These are phyloP conservation scores for Rhizopus arrhizus DNA, from an alignment of 371 early-diverging fungal species.

Conservation along the genomic window DNA sequence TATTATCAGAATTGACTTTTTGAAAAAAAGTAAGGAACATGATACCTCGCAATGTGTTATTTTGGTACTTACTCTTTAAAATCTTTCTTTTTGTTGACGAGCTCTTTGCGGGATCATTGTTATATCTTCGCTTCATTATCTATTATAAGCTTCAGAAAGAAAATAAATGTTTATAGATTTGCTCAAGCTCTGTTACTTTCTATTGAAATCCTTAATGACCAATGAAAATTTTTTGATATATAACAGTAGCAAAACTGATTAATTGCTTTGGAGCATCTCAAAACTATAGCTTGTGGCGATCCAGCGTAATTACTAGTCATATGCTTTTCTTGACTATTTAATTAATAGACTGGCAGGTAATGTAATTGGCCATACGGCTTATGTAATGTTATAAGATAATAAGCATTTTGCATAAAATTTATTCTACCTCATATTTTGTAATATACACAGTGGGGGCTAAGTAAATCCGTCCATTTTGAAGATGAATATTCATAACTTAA, in stretches of 20 bases:
- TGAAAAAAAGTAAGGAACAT: slow-evolving; percentile 1
- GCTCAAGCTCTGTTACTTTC: neutral
- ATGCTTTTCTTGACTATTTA: too few species aligned
- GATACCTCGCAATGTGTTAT: neutral
- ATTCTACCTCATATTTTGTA: too few species aligned
- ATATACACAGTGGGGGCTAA: too few species aligned
- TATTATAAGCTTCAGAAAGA: neutral
- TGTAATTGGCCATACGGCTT: too few species aligned
- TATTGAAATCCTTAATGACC: neutral
- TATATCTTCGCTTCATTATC: slow-evolving; percentile 1
- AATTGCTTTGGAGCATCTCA: neutral
- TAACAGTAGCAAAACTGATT: too few species aligned
- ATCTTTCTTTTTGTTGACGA: neutral
- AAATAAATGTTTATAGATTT: neutral
- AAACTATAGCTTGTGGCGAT: neutral
- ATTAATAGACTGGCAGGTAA: too few species aligned
- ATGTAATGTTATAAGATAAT: too few species aligned
- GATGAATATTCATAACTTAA: too few species aligned
- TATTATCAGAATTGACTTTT: neutral
- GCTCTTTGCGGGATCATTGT: neutral
- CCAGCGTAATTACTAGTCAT: too few species aligned
- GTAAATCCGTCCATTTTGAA: too few species aligned
- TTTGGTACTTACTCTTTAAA: slow-evolving; percentile 3
- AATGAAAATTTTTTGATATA: too few species aligned
- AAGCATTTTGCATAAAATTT: too few species aligned